These are phyloP conservation scores for Stagonosporopsis chrysanthemi DNA, from an alignment of 2,329 filamentous ascomycete species.

Conservation along the genomic window DNA sequence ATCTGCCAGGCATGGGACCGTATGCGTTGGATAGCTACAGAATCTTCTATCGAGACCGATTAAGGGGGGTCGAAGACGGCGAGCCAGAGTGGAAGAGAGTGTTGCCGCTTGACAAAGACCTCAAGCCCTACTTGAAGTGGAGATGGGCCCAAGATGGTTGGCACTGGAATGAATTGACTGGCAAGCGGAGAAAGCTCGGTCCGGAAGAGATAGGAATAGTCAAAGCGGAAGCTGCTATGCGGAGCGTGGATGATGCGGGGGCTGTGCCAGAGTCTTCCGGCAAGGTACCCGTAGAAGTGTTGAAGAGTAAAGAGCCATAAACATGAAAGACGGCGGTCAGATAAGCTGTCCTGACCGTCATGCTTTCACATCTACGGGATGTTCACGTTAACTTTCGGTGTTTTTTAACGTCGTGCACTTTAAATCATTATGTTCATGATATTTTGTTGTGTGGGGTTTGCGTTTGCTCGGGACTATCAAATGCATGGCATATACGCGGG, in stretches of 20 bases:
- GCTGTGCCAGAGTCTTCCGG: not conserved
- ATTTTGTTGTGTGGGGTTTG: not conserved
- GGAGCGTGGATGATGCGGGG: conserved; percentile 2
- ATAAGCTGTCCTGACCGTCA: no score
- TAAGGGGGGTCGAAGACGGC: conserved; percentile 69
- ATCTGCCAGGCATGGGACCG: conserved; percentile 74
- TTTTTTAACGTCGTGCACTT: not conserved
- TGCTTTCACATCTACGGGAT: not conserved
- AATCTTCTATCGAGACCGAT: conserved; percentile 85
- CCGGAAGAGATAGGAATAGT: not conserved
- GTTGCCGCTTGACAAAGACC: conserved; percentile 81
- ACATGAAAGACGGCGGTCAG: not conserved
- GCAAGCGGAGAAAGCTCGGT: conserved; percentile 4
- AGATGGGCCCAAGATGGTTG: conserved; percentile 73
- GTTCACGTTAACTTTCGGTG: not conserved
- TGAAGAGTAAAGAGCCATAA: not conserved
- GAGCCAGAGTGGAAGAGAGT: conserved; percentile 93
- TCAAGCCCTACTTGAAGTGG: conserved; percentile 87
- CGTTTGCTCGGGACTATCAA: no score
- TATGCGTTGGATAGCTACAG: conserved; percentile 92
- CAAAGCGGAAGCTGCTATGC: not conserved
- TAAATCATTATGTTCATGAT: not conserved
- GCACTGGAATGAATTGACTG: conserved; percentile 15
- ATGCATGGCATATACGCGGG: no score
- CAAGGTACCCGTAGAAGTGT: not conserved